Conservation (phyloP, 1,139 yeast species). For the Saccharomycopsis hybrid region DNA sequence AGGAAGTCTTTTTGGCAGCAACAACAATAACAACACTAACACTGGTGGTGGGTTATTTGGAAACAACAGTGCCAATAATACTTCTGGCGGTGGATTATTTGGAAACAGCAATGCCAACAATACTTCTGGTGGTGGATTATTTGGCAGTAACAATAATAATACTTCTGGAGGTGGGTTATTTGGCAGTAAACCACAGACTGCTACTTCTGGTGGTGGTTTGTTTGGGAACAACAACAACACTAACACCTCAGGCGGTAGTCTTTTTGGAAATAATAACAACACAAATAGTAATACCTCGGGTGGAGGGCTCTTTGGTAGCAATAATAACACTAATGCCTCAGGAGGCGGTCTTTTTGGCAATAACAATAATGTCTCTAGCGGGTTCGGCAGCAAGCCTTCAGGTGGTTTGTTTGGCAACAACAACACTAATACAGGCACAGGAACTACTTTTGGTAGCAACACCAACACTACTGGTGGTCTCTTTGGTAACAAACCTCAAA, state of each 20-base stretch:
- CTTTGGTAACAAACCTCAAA: conserved; percentile 22
- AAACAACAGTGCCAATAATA: conserved; percentile 18
- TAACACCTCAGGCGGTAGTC: conserved; percentile 3
- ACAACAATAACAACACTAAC: conserved; percentile 22
- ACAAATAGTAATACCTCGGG: conserved; percentile 22
- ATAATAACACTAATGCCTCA: conserved; percentile 21
- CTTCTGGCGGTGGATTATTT: conserved; percentile 12
- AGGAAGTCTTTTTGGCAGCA: conserved; percentile 11
- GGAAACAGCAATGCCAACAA: conserved; percentile 18
- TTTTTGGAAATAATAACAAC: conserved; percentile 17
- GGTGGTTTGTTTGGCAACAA: conserved; percentile 31
- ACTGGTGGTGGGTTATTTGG: conserved; percentile 21
- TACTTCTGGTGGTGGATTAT: conserved; percentile 27
- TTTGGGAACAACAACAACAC: conserved; percentile 10
- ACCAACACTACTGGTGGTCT: conserved; percentile 23
- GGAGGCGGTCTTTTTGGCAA: conserved; percentile 26
- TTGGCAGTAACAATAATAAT: conserved; percentile 25
- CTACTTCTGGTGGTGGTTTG: conserved; percentile 5
- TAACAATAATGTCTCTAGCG: conserved; percentile 21
- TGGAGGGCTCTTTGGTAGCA: conserved; percentile 26
- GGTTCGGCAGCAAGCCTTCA: conserved; percentile 22
- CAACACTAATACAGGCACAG: conserved; percentile 20
- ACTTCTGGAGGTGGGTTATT: conserved; percentile 27
- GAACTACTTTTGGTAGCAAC: conserved; percentile 35
- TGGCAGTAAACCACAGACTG: conserved; percentile 26